These are phyloP conservation scores for Aspergillus sp. DNA, from an alignment of 2,329 filamentous ascomycete species.

Conservation along the genomic window DNA sequence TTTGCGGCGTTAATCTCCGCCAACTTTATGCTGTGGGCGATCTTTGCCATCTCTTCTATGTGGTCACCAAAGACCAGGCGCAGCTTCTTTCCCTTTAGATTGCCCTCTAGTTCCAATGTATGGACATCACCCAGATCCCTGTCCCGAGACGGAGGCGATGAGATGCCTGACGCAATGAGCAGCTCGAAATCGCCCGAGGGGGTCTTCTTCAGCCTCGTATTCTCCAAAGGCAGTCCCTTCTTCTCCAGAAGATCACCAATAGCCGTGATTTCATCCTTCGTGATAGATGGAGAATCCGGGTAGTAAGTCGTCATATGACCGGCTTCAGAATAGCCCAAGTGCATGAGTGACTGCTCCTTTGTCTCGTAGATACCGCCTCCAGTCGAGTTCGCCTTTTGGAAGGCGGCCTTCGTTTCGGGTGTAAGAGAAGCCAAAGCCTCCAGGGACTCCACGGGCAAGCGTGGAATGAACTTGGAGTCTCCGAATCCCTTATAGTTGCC, in stretches of 20 bases:
- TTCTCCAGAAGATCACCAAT: conserved; percentile 71
- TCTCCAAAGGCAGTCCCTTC: conserved; percentile 69
- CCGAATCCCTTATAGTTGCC: conserved; percentile 89
- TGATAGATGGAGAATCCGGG: conserved; percentile 71
- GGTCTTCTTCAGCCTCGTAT: conserved; percentile 71
- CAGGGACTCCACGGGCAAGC: conserved; percentile 63
- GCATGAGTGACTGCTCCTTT: conserved; percentile 62
- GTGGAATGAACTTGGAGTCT: conserved; percentile 78
- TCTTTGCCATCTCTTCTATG: conserved; percentile 65
- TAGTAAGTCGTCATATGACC: conserved; percentile 82
- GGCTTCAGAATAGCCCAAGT: conserved; percentile 70
- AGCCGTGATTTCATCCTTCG: conserved; percentile 69
- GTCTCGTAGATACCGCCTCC: conserved; percentile 69
- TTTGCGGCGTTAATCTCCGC: conserved; percentile 70
- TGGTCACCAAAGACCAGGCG: conserved; percentile 74
- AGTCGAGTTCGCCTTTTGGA: conserved; percentile 58
- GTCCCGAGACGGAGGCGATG: conserved; percentile 58
- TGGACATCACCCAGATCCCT: conserved; percentile 68
- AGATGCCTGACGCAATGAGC: conserved; percentile 68
- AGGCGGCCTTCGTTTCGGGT: conserved; percentile 61
- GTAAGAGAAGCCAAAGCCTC: conserved; percentile 61
- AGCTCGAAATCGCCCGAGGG: conserved; percentile 65
- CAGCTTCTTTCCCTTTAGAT: conserved; percentile 64
- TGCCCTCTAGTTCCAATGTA: conserved; percentile 59
- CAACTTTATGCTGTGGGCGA: conserved; percentile 63